These are phyloP conservation scores for Melanogaster broomeanus DNA, from an alignment of 768 basidiomycete species.

Conservation along the genomic window DNA sequence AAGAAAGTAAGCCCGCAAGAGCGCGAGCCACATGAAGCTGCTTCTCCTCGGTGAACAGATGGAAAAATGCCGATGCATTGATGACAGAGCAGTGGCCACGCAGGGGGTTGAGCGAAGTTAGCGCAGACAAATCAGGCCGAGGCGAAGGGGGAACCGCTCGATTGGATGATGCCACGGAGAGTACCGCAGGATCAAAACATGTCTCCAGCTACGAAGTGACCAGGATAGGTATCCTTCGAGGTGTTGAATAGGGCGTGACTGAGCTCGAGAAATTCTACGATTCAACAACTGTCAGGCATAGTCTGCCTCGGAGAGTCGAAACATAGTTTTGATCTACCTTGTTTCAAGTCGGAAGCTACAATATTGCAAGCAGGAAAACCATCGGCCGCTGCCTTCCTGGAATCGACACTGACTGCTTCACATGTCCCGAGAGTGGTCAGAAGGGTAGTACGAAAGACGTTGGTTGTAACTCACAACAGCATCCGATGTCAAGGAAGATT, in stretches of 20 bases:
- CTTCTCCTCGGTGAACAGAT: conserved; percentile 44
- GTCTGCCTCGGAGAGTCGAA: no score
- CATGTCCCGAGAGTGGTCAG: background rate
- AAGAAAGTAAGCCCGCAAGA: conserved; percentile 43
- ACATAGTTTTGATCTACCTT: conserved; percentile 21
- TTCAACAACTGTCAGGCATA: no score
- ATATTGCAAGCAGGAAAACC: conserved; percentile 37
- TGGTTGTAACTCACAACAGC: conserved; percentile 36
- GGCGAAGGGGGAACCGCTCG: conserved; percentile 11
- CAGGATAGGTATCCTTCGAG: conserved; percentile 51
- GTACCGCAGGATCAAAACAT: conserved; percentile 45
- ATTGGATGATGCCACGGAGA: conserved; percentile 34
- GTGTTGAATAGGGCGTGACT: conserved; percentile 61
- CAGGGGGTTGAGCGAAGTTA: conserved; percentile 45
- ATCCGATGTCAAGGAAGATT: conserved; percentile 42
- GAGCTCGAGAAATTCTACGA: conserved; percentile 53
- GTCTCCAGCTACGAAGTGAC: conserved; percentile 54
- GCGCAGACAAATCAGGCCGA: conserved; percentile 25
- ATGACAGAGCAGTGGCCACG: conserved; percentile 48
- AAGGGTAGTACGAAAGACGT: background rate
- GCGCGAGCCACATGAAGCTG: conserved; percentile 44
- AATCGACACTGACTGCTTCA: conserved; percentile 36
- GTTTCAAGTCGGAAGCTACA: conserved; percentile 35
- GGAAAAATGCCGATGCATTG: conserved; percentile 48
- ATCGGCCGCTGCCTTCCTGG: conserved; percentile 37